A percentile compares a stretch with the other conserved stretches of the same genome.
phyloP scores from a whole-genome alignment of 2,329 filamentous ascomycete genomes.

The Penicillium expansum region DNA sequence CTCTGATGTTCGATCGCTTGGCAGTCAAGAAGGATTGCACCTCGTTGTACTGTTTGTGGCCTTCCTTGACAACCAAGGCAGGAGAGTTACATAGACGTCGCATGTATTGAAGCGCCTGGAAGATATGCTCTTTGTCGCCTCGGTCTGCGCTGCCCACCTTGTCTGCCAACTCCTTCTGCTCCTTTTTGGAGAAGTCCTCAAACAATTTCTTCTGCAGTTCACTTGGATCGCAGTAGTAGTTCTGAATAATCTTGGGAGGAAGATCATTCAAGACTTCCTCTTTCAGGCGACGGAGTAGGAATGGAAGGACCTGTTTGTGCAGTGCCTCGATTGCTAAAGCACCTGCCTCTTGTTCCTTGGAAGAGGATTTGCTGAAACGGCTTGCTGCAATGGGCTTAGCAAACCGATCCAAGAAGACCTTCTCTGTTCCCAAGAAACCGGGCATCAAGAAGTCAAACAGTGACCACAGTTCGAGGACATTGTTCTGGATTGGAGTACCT shows the following conservation, averaged over 20 bases:
- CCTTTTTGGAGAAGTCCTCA: conserved; percentile 92
- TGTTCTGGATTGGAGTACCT: conserved; percentile 96
- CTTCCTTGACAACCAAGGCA: conserved; percentile 91
- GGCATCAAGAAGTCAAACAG: conserved; percentile 99
- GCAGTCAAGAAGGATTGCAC: conserved; percentile 77
- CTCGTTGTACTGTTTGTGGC: conserved; percentile 83
- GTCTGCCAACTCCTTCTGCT: conserved; percentile 80
- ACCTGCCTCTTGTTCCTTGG: conserved; percentile 95
- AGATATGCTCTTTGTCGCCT: conserved; percentile 95
- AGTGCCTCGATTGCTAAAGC: conserved; percentile 96
- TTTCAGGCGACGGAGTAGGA: conserved; percentile 91
- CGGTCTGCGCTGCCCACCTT: conserved; percentile 84
- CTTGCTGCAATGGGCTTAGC: conserved; percentile 93
- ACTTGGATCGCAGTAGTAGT: conserved; percentile 97
- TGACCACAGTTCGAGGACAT: conserved; percentile 94
- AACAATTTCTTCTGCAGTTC: conserved; percentile 94
- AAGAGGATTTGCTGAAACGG: conserved; percentile 93
- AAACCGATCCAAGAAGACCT: conserved; percentile 93
- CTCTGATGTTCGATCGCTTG: conserved; percentile 77
- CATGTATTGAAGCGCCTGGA: conserved; percentile 99
- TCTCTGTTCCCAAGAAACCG: conserved; percentile 91
- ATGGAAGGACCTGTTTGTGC: conserved; percentile 96
- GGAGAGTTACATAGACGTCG: conserved; percentile 98
- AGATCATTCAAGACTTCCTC: conserved; percentile 96
- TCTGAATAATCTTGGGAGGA: conserved; percentile 96